Base-by-base conservation (phyloP, 495 filamentous ascomycete genomes). In the Glutinoglossum americanum region DNA sequence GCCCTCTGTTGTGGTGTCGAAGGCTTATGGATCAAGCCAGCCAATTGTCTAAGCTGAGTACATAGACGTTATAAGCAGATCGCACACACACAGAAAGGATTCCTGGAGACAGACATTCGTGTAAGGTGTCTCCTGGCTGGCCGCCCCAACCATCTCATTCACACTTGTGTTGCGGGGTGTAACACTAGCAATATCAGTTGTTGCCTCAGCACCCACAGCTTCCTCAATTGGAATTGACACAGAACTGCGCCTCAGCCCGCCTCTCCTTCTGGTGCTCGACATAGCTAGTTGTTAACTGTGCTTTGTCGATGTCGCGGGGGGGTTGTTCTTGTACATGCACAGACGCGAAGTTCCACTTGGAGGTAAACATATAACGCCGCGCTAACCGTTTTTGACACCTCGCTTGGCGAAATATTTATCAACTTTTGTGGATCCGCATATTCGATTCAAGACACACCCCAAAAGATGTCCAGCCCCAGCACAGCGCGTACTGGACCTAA, bases 131-230 rank as follows among this genome's bases (percentile, higher is more conserved):
- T 59, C 61, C 54, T 56, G 64, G 19, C 55, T 41, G 11, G 51
- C 48, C 26, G 55, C 62, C 13, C 51, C 58, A 54, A 47, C n/a
- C 49, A 49, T n/a, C 28, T 63, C 61, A 30, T 62, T 51, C 47
- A 54, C 64, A 33, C 63, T 61, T 1, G 69, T 71, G 47, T 67
- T 63, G 26, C 66, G 64, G 15, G 70, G 68, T 33, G 66, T 71
- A 25, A 67, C 60, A 23, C 6, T 55, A 28, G 35, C 53, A 10
- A 3, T 35, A 8, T 27, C 26, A 39, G 63, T 47, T 30, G 59
- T 53, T 54, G 63, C 26, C 62, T 63, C 33, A 51, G 54, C 57
- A 59, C 21, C 15, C 28, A 15, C n/a, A 62, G 58, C 37, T 61
- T 60, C 8, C 61, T 60, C 63, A 64, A 63, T 19, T 9, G 55